Conservation (phyloP, 2,329 filamentous ascomycete genomes). For the Aphanocladium album region DNA sequence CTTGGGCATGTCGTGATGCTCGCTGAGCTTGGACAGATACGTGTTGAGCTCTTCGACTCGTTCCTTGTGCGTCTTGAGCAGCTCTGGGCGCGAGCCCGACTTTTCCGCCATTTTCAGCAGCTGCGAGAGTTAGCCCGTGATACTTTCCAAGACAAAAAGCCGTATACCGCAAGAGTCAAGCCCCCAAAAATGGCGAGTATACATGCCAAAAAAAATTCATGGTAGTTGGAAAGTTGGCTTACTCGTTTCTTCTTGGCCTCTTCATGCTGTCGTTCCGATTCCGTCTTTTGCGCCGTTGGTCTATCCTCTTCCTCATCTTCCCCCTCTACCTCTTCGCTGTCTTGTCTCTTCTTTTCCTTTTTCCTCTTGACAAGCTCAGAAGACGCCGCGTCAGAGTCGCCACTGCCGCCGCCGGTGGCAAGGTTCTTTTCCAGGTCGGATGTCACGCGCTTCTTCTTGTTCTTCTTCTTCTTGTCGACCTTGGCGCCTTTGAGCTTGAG, state of each 20-base stretch:
- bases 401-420: slow-evolving; percentile 23
- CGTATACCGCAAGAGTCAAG: too few species aligned
- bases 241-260: slow-evolving; percentile 78
- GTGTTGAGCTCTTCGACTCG: slow-evolving; percentile 92
- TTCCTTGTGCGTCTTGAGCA: slow-evolving; percentile 95
- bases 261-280: slow-evolving; percentile 75
- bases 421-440: slow-evolving; percentile 44
- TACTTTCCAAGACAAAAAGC: too few species aligned
- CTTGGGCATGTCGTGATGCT: slow-evolving; percentile 94
- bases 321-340: slow-evolving; percentile 29
- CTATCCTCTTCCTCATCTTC: slow-evolving; percentile 17
- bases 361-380: slow-evolving; percentile 24
- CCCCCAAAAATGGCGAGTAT: too few species aligned
- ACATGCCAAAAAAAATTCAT: too few species aligned
- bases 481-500: slow-evolving; percentile 81
- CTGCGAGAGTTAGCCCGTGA: slow-evolving; percentile 36
- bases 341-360: slow-evolving; percentile 25
- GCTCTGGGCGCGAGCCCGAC: slow-evolving; percentile 57
- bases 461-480: slow-evolving; percentile 59
- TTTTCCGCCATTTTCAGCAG: slow-evolving; percentile 72
- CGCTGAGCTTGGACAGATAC: slow-evolving; percentile 84
- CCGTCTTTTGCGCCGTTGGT: slow-evolving; percentile 61
- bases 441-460: slow-evolving; percentile 45
- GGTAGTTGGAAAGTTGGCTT: slow-evolving; percentile 30
- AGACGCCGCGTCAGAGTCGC: slow-evolving; percentile 17